Percentiles rank a stretch among this genome's conserved stretches.
These are phyloP conservation scores for Neofusicoccum sp. DNA, from an alignment of 2,329 filamentous ascomycete species.

Conservation along the genomic window DNA sequence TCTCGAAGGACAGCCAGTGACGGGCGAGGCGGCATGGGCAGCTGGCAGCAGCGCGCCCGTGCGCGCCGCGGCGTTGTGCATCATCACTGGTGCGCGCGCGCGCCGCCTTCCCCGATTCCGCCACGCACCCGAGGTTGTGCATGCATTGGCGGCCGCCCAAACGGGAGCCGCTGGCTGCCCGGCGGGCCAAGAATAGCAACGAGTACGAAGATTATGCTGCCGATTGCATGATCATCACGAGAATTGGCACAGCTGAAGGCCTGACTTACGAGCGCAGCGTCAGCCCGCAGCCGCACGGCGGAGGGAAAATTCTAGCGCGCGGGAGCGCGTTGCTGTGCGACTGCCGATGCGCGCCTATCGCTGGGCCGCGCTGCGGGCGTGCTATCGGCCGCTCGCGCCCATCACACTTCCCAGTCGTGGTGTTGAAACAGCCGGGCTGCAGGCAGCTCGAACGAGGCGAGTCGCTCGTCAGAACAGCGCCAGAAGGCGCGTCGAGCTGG, in stretches of 20 bases:
- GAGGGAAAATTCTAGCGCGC: not conserved
- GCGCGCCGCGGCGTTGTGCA: constrained; percentile 22
- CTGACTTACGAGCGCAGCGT: constrained; percentile 17
- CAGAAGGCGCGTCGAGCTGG: not conserved
- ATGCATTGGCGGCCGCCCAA: constrained; percentile 12
- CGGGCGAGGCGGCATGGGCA: constrained; percentile 22
- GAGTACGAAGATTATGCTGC: constrained; percentile 17
- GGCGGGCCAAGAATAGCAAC: constrained; percentile 17
- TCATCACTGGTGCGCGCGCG: constrained; percentile 11
- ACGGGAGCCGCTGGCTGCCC: constrained; percentile 3
- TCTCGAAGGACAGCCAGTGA: constrained; percentile 16
- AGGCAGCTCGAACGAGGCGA: constrained; percentile 10
- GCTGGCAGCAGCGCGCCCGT: constrained; percentile 29
- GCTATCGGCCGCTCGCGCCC: not conserved
- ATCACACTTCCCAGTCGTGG: constrained; percentile 9
- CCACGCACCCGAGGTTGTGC: constrained; percentile 21
- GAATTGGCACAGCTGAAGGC: constrained; percentile 19
- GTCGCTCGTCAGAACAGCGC: not conserved
- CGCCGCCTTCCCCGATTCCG: constrained; percentile 8
- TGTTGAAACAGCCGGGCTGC: constrained; percentile 15
- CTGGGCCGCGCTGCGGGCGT: not conserved
- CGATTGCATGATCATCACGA: constrained; percentile 22
- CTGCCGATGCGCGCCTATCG: constrained; percentile 15
- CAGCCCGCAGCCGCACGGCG: not conserved
- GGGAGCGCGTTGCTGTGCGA: constrained; percentile 18